Evolutionary conservation across 2,329 filamentous ascomycete genomes (phyloP), one percentile per base, ranked within the genome.

Genomic region (Fusarium vanettenii): DNA sequence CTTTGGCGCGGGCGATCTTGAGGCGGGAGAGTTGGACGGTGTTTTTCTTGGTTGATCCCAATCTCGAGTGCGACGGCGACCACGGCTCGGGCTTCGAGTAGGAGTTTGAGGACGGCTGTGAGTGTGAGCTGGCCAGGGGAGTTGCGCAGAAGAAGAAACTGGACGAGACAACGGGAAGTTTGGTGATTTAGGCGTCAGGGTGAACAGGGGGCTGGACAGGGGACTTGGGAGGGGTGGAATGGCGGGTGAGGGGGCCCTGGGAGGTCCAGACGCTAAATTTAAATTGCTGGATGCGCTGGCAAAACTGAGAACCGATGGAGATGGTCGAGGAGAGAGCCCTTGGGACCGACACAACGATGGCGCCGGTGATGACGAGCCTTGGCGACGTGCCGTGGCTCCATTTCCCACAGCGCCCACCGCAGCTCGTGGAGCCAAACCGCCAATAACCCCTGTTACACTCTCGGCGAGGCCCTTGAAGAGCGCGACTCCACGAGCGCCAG

Each of bases 121-220:
- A 43, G 45, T 71, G 7, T 64, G n/a, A 22, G 63, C 45, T 37
- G 74, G 66, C 39, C 63, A 72, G 37, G 60, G 70, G 60, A 64
- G 64, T 60, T 62, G 66, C 68, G 66, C 69, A 20, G 68, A 67
- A 61, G 70, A 48, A 50, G 73, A 68, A 25, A 67, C 64, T 60
- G 69, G 63, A 64, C 76, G 64, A 57, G 63, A 70, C 63, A 27
- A 64, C 43, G 77, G 74, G 60, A 80, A 75, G 66, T 79, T 81
- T 67, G 76, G 67, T 43, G 76, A 73, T 69, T 79, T 81, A 31
- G 80, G 79, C 61, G 74, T 79, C 62, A 82, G 74, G 64, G 73
- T 76, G 48, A 79, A 78, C 29, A 73, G 70, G 33, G 80, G 73
- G 50, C 71, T 72, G 18, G 65, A 50, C 27, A 72, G 57, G 71